Evolutionary conservation across 805 yeast genomes (phyloP).

Genomic region (Scheffersomyces stipitis): DNA sequence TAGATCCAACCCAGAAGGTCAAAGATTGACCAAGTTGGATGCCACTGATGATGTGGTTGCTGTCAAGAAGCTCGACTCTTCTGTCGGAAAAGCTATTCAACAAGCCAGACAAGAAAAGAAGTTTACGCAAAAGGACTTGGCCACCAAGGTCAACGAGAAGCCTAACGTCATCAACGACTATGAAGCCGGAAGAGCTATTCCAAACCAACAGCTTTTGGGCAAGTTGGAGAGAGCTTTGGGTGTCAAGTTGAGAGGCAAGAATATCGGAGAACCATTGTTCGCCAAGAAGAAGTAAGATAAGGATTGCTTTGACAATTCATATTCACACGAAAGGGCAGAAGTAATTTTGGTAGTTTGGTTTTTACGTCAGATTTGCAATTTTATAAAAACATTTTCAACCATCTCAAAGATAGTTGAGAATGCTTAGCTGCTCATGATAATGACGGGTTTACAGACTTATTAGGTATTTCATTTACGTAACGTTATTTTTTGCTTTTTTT

Average conservation of each 20-base stretch:
- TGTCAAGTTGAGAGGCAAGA: constrained; percentile 93
- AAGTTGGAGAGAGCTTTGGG: constrained; percentile 94
- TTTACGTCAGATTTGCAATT: too few relatives aligned
- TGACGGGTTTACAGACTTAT: background rate
- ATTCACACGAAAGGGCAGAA: too few relatives aligned
- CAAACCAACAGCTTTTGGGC: constrained; percentile 91
- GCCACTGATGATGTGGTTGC: constrained; percentile 91
- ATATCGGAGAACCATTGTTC: constrained; percentile 85
- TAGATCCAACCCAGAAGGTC: constrained; percentile 82
- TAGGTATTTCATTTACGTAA: background rate
- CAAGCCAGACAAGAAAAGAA: constrained; percentile 85
- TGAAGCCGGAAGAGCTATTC: constrained; percentile 95
- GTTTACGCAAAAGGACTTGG: constrained; percentile 93
- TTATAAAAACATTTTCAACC: too few relatives aligned
- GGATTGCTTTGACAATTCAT: too few relatives aligned
- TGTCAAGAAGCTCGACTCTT: constrained; percentile 80
- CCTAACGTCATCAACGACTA: constrained; percentile 94
- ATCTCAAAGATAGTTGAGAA: too few relatives aligned
- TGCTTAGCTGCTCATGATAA: background rate
- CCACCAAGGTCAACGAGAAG: constrained; percentile 93
- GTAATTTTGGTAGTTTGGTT: too few relatives aligned
- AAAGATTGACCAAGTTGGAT: constrained; percentile 89
- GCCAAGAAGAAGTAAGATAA: constrained; percentile 51
- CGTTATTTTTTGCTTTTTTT: too few relatives aligned
- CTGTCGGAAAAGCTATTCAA: constrained; percentile 85